A percentile compares a stretch with the other conserved stretches of the same genome.
These are phyloP conservation scores for Xylaria venustula DNA, from an alignment of 495 filamentous ascomycete genomes.

Conservation along the genomic window DNA sequence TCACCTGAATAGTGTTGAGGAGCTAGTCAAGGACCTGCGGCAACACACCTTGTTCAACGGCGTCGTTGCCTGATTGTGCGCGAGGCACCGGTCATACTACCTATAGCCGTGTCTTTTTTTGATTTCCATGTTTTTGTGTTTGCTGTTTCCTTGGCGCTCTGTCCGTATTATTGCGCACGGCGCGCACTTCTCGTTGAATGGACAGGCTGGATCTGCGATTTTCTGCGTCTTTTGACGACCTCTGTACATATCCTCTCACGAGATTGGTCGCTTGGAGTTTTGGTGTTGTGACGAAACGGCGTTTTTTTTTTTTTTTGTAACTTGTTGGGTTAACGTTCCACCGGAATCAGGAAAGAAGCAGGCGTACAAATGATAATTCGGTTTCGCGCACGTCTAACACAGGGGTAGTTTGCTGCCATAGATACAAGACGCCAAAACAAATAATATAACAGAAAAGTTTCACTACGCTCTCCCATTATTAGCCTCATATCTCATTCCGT, in stretches of 20 bases:
- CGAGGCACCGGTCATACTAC: not conserved
- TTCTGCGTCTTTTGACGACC: not conserved
- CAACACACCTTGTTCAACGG: constrained; percentile 72
- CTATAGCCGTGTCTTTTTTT: not conserved
- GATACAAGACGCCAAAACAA: constrained; percentile 1
- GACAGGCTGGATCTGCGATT: not conserved
- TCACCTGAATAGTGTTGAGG: constrained; percentile 87
- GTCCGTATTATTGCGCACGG: not conserved
- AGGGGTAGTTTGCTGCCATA: not conserved
- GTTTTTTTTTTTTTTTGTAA: not conserved
- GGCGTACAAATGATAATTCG: not conserved
- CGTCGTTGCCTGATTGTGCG: constrained; percentile 25
- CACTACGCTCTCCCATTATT: not conserved
- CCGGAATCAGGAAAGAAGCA: not conserved
- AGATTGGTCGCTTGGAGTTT: not conserved
- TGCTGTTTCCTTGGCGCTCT: too few relatives aligned
- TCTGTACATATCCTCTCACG: constrained; percentile 7
- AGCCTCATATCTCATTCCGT: not conserved
- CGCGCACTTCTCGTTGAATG: not conserved
- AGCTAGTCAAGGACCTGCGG: constrained; percentile 84
- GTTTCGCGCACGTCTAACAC: not conserved
- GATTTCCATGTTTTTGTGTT: not conserved
- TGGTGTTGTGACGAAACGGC: constrained; percentile 1
- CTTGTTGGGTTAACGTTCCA: not conserved
- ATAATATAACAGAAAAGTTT: constrained; percentile 4